Evolutionary conservation across 495 filamentous ascomycete genomes (phyloP).

Genomic region (Aspergillus indologenus): DNA sequence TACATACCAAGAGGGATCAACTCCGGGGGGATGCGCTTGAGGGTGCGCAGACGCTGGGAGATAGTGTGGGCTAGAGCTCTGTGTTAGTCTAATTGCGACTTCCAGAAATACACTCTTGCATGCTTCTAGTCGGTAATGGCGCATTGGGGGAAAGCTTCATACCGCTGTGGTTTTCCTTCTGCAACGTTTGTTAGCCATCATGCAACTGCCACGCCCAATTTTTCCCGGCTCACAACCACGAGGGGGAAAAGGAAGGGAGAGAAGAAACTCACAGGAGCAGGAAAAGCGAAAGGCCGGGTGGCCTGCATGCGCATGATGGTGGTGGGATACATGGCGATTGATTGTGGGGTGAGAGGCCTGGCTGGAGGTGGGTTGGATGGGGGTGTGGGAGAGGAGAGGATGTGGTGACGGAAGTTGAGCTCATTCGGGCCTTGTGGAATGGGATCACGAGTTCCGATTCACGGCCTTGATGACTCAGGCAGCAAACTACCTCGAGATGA

Average conservation of each 20-base stretch:
- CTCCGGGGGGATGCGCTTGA: conserved; percentile 89
- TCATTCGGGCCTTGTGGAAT: conserved; percentile 1
- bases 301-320: conserved; percentile 54
- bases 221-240: conserved; percentile 8
- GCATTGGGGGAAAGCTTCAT: conserved; percentile 35
- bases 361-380: conserved; percentile 6
- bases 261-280: conserved; percentile 79
- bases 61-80: conserved; percentile 79
- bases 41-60: conserved; percentile 84
- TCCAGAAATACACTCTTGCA: not conserved
- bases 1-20: conserved; percentile 88
- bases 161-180: conserved; percentile 87
- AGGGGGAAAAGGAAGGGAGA: conserved; percentile 5
- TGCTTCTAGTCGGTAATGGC: conserved; percentile 15
- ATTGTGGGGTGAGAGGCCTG: not conserved
- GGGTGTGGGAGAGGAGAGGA: conserved; percentile 12
- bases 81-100: conserved; percentile 30
- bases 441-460: not conserved
- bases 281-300: conserved; percentile 62
- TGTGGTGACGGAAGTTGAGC: conserved; percentile 29
- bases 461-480: conserved; percentile 16
- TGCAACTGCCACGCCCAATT: conserved; percentile 22
- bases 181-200: conserved; percentile 37
- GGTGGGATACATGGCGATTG: conserved; percentile 63
- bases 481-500: conserved; percentile 18